Percentiles rank a stretch among this genome's conserved stretches.
These are phyloP conservation scores for Adansonia gregorii DNA, from an alignment of 441 rosid species.

Conservation along the genomic window DNA sequence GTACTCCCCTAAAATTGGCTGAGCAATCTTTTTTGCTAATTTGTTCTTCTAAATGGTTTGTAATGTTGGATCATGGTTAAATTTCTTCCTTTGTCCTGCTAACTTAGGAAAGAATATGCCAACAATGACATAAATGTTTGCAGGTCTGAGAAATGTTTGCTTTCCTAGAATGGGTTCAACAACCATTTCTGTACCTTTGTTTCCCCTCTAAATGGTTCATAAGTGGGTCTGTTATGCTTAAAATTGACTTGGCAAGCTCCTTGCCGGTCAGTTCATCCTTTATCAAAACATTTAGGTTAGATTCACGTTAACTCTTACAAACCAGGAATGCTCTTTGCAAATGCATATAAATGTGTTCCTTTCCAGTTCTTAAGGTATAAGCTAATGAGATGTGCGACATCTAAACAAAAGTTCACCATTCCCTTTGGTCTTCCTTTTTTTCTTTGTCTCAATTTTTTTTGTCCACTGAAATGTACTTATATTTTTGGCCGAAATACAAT, in stretches of 20 bases:
- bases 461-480: not conserved
- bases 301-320: not conserved
- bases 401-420: not conserved
- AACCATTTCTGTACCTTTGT: not conserved
- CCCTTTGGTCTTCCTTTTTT: not conserved
- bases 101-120: not conserved
- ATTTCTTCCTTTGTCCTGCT: not conserved
- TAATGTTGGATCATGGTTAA: not conserved
- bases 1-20: not conserved
- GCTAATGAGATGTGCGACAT: not conserved
- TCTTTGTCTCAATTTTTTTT: not conserved
- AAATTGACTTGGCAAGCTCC: not conserved
- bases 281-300: not conserved
- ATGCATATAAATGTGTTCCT: not conserved
- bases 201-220: not conserved
- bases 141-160: not conserved
- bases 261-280: not conserved
- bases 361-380: not conserved
- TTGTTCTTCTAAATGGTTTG: not conserved
- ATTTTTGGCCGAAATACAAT: not conserved
- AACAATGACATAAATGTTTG: not conserved
- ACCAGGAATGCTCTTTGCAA: not conserved
- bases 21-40: not conserved
- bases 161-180: not conserved
- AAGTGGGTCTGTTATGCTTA: not conserved